These are phyloP conservation scores for Trichoderma parareesei DNA, from an alignment of 495 filamentous ascomycete genomes.

Conservation along the genomic window DNA sequence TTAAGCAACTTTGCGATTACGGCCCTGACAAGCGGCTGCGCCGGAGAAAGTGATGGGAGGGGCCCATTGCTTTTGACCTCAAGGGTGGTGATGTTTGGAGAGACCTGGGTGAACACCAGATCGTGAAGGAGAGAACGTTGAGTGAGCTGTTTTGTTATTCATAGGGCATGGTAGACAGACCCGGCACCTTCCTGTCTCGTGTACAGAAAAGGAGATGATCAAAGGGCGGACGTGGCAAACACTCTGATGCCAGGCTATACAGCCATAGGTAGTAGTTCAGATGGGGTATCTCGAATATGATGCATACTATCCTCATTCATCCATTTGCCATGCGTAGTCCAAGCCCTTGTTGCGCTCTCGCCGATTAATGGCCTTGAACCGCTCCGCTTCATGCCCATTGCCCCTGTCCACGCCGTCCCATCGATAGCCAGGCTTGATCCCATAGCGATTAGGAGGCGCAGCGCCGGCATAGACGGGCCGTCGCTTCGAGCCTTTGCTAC, in stretches of 20 bases:
- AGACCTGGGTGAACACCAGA: too few relatives aligned
- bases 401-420: conserved; percentile 97
- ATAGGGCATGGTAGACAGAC: too few relatives aligned
- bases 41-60: conserved; percentile 22
- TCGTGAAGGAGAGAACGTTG: too few relatives aligned
- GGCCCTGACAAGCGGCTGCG: conserved; percentile 39
- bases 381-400: conserved; percentile 91
- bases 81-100: too few relatives aligned
- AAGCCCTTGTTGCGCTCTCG: conserved; percentile 63
- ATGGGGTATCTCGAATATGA: conserved; percentile 7
- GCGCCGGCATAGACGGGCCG: conserved; percentile 72
- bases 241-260: not conserved
- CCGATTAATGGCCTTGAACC: conserved; percentile 79
- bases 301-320: conserved; percentile 46
- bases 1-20: conserved; percentile 22
- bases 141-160: too few relatives aligned
- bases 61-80: not conserved
- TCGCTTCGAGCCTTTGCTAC: conserved; percentile 36
- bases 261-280: not conserved
- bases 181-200: too few relatives aligned
- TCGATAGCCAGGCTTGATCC: conserved; percentile 80
- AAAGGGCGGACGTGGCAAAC: not conserved
- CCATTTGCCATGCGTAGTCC: conserved; percentile 95
- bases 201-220: not conserved
- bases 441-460: conserved; percentile 85